Percentiles rank a stretch among this genome's conserved stretches.
Evolutionary conservation across 495 filamentous ascomycete genomes (phyloP).

Genomic region (Neurospora sp.): DNA sequence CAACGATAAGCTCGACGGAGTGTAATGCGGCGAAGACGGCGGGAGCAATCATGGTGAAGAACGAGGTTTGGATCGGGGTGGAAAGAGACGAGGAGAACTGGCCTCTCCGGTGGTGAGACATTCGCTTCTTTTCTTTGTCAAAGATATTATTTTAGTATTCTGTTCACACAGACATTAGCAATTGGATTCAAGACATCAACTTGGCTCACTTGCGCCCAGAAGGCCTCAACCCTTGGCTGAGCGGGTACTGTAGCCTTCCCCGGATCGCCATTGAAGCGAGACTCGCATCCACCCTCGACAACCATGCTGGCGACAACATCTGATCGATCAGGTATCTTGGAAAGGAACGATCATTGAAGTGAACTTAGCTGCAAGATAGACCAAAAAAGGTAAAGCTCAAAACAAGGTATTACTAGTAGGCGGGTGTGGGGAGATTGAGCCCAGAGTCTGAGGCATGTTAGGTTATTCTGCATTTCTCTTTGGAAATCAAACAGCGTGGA

Average conservation of each 20-base stretch:
- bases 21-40: background rate
- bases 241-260: background rate
- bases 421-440: too few species aligned
- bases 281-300: background rate
- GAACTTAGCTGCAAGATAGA: background rate
- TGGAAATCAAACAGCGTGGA: background rate
- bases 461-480: background rate
- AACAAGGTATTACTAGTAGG: too few species aligned
- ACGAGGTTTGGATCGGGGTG: slow-evolving; percentile 16
- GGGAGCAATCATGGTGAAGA: slow-evolving; percentile 22
- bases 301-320: background rate
- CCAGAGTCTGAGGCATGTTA: background rate
- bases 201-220: background rate
- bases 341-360: too few species aligned
- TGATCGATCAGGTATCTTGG: background rate
- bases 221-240: background rate
- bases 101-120: slow-evolving; percentile 7
- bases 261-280: background rate
- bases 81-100: slow-evolving; percentile 15
- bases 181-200: background rate
- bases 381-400: too few species aligned
- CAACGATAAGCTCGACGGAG: background rate
- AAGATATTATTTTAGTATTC: background rate
- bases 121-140: background rate
- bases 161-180: background rate